Evolutionary conservation across 768 basidiomycete species (phyloP).

Genomic region (Pilatotrama ljubarskyi): DNA sequence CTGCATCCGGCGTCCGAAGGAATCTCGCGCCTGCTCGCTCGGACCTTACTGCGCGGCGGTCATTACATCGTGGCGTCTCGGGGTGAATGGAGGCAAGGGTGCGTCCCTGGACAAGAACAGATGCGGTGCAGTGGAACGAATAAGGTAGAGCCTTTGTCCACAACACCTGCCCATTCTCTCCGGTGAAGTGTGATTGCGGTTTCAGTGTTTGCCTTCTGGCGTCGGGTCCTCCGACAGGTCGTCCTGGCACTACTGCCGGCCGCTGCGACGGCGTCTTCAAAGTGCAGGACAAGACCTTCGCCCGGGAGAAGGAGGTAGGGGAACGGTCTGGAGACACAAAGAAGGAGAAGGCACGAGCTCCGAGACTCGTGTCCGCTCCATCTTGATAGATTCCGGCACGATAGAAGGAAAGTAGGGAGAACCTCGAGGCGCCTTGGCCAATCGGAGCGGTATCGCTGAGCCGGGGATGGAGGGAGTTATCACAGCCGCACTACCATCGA

Average conservation of each 20-base stretch:
- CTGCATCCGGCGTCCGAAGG: not conserved
- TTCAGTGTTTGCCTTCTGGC: too few relatives aligned
- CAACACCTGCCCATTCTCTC: too few relatives aligned
- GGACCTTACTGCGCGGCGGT: not conserved
- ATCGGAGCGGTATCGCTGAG: conserved; percentile 14
- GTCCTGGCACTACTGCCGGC: not conserved
- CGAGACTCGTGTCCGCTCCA: conserved; percentile 9
- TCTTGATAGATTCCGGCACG: conserved; percentile 13
- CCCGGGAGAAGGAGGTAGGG: not conserved
- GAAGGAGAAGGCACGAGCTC: not conserved
- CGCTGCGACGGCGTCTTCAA: not conserved
- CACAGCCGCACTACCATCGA: conserved; percentile 20
- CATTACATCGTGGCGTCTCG: conserved; percentile 2
- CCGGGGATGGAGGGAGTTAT: not conserved
- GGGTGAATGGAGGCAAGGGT: not conserved
- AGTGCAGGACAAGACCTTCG: not conserved
- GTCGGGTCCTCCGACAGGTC: too few relatives aligned
- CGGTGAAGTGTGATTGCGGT: too few relatives aligned
- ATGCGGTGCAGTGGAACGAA: not conserved
- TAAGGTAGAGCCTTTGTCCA: too few relatives aligned
- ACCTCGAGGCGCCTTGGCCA: conserved; percentile 6
- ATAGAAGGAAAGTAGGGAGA: conserved; percentile 4
- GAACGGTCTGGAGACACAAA: conserved; percentile 1
- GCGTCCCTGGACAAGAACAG: not conserved
- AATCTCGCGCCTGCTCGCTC: not conserved